Conservation (phyloP, 2,329 filamentous ascomycete species). For the Ascochyta koolunga region DNA sequence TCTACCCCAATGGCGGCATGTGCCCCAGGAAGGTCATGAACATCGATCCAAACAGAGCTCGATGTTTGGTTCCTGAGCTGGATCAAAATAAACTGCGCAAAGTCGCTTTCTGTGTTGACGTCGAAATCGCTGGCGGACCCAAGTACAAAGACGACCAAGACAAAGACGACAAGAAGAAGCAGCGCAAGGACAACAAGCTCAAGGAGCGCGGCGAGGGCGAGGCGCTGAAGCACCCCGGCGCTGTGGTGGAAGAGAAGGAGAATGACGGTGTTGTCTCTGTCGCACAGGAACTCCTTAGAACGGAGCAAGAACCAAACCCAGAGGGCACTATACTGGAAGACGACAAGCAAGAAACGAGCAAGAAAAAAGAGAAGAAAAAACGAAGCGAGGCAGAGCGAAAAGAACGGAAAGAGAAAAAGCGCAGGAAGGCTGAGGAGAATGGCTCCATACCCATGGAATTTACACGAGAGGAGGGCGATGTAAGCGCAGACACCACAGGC, state of each 20-base stretch:
- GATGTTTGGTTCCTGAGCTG: slow-evolving; percentile 80
- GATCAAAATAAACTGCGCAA: slow-evolving; percentile 80
- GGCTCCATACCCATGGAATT: slow-evolving; percentile 86
- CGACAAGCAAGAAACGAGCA: slow-evolving; percentile 54
- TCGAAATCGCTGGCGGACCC: slow-evolving; percentile 91
- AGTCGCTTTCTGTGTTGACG: slow-evolving; percentile 95
- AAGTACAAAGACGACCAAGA: slow-evolving; percentile 71
- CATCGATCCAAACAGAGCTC: slow-evolving; percentile 77
- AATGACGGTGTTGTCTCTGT: slow-evolving; percentile 50
- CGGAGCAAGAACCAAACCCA: slow-evolving; percentile 51
- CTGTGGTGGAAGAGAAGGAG: slow-evolving; percentile 62
- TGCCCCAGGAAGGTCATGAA: slow-evolving; percentile 86
- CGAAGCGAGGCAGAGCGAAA: slow-evolving; percentile 91
- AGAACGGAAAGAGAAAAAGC: slow-evolving; percentile 87
- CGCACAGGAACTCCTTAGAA: slow-evolving; percentile 49
- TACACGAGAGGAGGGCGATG: slow-evolving; percentile 65
- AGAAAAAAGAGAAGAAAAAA: slow-evolving; percentile 96
- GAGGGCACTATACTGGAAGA: slow-evolving; percentile 44
- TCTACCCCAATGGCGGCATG: slow-evolving; percentile 67
- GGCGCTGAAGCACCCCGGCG: slow-evolving; percentile 71
- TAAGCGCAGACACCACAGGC: slow-evolving; percentile 26
- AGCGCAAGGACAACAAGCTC: slow-evolving; percentile 60
- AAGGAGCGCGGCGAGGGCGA: slow-evolving; percentile 76
- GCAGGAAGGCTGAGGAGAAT: slow-evolving; percentile 84
- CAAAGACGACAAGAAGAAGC: slow-evolving; percentile 55